These are phyloP conservation scores for Komagataella pastoris DNA, from an alignment of 805 yeast species.

Conservation along the genomic window DNA sequence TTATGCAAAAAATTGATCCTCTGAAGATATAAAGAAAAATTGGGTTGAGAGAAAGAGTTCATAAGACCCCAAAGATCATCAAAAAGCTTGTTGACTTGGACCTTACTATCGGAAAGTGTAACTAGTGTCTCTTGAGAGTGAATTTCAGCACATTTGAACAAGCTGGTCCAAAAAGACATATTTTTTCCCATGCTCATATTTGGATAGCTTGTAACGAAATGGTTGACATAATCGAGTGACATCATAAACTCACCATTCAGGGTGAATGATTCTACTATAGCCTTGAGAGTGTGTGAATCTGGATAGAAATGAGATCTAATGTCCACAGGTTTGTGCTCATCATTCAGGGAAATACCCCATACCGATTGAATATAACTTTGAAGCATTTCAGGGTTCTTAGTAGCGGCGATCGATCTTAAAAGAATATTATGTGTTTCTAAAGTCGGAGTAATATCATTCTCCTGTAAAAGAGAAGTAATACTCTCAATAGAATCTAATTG, in stretches of 20 bases:
- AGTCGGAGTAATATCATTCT: neutral
- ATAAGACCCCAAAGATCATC: slow-evolving; percentile 6
- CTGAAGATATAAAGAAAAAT: neutral
- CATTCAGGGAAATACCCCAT: slow-evolving; percentile 13
- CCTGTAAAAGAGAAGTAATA: neutral
- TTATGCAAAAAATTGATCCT: slow-evolving; percentile 1
- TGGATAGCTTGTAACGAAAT: slow-evolving; percentile 11
- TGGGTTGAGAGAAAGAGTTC: neutral
- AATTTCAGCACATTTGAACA: slow-evolving; percentile 13
- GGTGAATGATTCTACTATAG: slow-evolving; percentile 16
- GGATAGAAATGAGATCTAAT: slow-evolving; percentile 12
- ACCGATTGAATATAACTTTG: slow-evolving; percentile 10
- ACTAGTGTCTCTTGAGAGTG: slow-evolving; percentile 3
- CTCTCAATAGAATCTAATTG: neutral
- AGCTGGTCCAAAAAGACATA: slow-evolving; percentile 13
- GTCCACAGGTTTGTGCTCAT: neutral
- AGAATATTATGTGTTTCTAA: slow-evolving; percentile 7
- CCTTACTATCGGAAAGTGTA: slow-evolving; percentile 5
- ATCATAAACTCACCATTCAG: slow-evolving; percentile 14
- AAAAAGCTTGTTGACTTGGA: slow-evolving; percentile 9
- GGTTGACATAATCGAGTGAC: slow-evolving; percentile 13
- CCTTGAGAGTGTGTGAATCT: slow-evolving; percentile 9
- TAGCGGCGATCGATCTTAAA: slow-evolving; percentile 14
- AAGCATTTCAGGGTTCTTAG: slow-evolving; percentile 12
- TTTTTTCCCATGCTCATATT: slow-evolving; percentile 8